Base-by-base conservation (phyloP, 2,329 filamentous ascomycete species). In the Hymenoscyphus salicellus region DNA sequence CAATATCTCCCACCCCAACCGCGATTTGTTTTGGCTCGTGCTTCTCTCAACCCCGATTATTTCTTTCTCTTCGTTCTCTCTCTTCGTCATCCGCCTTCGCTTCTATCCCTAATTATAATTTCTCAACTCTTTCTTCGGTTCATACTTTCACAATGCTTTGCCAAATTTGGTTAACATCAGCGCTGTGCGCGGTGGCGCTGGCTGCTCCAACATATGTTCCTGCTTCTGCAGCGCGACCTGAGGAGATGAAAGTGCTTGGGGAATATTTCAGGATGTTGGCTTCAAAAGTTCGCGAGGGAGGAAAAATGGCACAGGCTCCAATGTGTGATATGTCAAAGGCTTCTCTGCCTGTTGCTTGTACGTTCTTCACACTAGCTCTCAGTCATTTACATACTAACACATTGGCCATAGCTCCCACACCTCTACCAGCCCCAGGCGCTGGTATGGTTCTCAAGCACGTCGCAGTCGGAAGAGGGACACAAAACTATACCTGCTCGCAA, bases 401-500 rank as follows among this genome's bases (percentile, higher is more conserved):
- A 61, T 68, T 58, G 66, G 73, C 33, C 65, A 68, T 76, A 81
- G 85, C 82, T 68, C 81, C 86, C 56, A 81, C 81, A 6, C 79
- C 84, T 17, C 83, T 96, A 6, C 87, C 89, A 16, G 68, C 81
- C 7, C 86, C 87, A 16, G 79, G 85, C 0, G 70, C 80, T 6
- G 90, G 88, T 63, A 80, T 91, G 33, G 80, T 75, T 3, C 82
- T 96, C 60, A 84, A 86, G 74, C 91, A 96, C 78, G 89, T 97
- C 62, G 91, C 90, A 74, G 82, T 97, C 67, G 94, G 94, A 72
- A 89, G 92, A 55, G 94, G 94, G 66, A 95, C 91, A 7, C 89
- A 97, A 80, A 97, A 97, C 83, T 98, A 97, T 82, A 96, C 92
- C 60, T 97, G 94, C 82, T 81, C 85, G 65, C 79, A 83, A 62